Conservation (phyloP, 768 basidiomycete species). For the Suillus variegatus region DNA sequence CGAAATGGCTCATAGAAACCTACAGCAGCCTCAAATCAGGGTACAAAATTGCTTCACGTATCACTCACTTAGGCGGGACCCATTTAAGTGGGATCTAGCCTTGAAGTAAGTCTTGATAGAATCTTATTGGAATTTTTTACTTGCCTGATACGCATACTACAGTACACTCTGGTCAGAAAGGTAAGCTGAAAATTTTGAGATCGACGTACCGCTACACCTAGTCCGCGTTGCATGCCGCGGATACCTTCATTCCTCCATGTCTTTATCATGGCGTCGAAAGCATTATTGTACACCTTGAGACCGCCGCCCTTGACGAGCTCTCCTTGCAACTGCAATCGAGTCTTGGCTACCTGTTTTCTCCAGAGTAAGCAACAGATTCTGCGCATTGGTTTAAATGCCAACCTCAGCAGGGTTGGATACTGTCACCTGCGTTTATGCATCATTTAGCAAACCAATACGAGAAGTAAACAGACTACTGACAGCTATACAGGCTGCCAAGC, state of each 20-base stretch:
- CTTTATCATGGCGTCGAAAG: constrained; percentile 84
- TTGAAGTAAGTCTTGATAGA: background rate
- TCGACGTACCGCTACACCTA: constrained; percentile 76
- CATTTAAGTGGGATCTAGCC: constrained; percentile 88
- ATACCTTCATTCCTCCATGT: constrained; percentile 91
- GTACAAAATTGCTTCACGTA: constrained; percentile 2
- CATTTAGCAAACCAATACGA: background rate
- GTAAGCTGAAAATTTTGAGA: constrained; percentile 14
- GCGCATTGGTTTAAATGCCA: background rate
- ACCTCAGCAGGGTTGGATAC: constrained; percentile 74
- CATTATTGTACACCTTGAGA: constrained; percentile 82
- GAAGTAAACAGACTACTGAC: constrained; percentile 44
- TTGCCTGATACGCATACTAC: constrained; percentile 91
- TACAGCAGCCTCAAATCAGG: constrained; percentile 32
- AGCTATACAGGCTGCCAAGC: constrained; percentile 88
- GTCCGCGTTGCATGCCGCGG: constrained; percentile 89
- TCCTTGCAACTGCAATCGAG: constrained; percentile 93
- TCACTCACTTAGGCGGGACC: constrained; percentile 75
- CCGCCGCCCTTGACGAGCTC: constrained; percentile 80
- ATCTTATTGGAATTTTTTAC: constrained; percentile 20
- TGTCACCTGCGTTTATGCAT: constrained; percentile 33
- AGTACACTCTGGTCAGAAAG: constrained; percentile 13
- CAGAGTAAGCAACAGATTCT: background rate
- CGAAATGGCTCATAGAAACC: constrained; percentile 97
- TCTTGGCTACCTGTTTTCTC: constrained; percentile 71